A percentile compares a stretch with the other conserved stretches of the same genome.
Conservation (phyloP, 2,329 filamentous ascomycete genomes). For the Claviceps citrina region DNA sequence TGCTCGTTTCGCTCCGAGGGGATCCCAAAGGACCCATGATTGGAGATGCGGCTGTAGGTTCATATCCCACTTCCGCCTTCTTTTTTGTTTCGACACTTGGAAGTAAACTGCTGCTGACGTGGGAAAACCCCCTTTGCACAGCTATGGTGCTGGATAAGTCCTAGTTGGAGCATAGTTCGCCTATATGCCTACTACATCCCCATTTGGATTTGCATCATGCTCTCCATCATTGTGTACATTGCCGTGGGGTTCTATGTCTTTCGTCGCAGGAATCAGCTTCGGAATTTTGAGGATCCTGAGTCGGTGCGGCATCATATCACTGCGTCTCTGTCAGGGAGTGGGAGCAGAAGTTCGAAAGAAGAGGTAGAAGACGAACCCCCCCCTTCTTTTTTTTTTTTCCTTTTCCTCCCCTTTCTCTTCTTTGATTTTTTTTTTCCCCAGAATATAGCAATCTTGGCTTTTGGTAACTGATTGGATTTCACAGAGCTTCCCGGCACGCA, state of each 20-base stretch:
- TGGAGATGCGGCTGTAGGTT: constrained; percentile 39
- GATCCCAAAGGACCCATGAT: constrained; percentile 28
- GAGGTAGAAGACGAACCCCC: constrained; percentile 10
- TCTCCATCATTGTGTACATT: constrained; percentile 39
- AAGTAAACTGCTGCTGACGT: not conserved
- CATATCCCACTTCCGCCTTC: not conserved
- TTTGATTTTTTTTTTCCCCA: not conserved
- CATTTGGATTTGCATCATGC: constrained; percentile 42
- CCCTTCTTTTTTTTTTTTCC: not conserved
- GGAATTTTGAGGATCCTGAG: constrained; percentile 24
- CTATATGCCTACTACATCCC: constrained; percentile 46
- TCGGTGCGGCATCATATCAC: constrained; percentile 11
- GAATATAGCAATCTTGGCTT: no score
- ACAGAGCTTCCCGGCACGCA: constrained; percentile 15
- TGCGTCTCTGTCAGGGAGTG: constrained; percentile 13
- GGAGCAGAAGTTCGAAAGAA: constrained; percentile 18
- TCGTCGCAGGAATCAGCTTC: constrained; percentile 39
- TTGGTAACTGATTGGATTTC: no score
- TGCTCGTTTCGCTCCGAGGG: constrained; percentile 43
- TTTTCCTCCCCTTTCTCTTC: not conserved
- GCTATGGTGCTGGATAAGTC: constrained; percentile 47
- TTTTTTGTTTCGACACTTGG: no score
- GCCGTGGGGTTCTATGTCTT: constrained; percentile 45
- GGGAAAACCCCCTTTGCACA: constrained; percentile 10
- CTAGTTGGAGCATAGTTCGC: constrained; percentile 36